Conservation (phyloP, 176 grass and related monocot genomes). For the Triticum dicoccoides region DNA sequence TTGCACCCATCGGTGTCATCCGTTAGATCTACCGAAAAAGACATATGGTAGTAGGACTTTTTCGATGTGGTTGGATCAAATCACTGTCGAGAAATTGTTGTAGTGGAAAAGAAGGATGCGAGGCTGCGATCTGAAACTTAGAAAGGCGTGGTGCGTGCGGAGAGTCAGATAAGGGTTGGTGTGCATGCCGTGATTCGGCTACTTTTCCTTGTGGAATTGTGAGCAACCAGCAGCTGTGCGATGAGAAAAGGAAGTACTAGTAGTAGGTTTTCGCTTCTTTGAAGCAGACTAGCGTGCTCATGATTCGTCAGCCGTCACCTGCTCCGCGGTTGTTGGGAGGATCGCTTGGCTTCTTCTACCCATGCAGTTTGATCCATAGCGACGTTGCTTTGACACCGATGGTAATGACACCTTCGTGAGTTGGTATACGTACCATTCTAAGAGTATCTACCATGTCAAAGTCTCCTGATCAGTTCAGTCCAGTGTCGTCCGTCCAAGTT, state of each 20-base stretch:
- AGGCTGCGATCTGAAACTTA: neutral
- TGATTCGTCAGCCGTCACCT: neutral
- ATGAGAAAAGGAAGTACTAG: neutral
- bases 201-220: neutral
- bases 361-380: neutral
- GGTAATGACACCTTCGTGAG: slow-evolving; percentile 6
- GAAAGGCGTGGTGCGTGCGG: neutral
- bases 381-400: neutral
- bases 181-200: neutral
- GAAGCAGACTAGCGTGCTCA: no score
- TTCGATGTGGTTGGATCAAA: neutral
- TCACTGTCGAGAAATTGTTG: neutral
- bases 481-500: neutral
- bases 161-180: neutral
- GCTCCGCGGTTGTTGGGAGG: neutral
- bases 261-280: neutral
- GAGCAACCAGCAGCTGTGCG: neutral
- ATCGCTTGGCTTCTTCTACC: neutral
- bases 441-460: neutral
- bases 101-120: neutral
- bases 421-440: neutral
- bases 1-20: neutral
- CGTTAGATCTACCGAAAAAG: neutral
- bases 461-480: neutral
- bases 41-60: neutral